A percentile compares a stretch with the other conserved stretches of the same genome.
phyloP scores from a whole-genome alignment of 257 asterid genomes.

The Knoxia roxburghii region DNA sequence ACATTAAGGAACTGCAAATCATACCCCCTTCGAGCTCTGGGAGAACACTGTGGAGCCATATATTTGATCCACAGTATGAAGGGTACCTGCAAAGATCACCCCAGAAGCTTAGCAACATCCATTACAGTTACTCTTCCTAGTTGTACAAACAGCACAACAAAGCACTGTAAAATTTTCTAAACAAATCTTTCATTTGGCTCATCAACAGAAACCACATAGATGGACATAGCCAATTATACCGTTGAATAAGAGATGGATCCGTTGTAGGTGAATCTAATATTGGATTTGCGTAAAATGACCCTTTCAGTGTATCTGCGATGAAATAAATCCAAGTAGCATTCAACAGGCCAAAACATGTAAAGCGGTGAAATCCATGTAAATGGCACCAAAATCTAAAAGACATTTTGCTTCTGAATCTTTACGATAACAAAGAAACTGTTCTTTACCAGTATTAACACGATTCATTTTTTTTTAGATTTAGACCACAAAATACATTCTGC shows the following conservation, averaged over 20 bases:
- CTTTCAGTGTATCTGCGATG: constrained; percentile 68
- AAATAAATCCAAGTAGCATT: constrained; percentile 3
- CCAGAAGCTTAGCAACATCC: constrained; percentile 10
- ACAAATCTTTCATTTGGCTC: constrained; percentile 1
- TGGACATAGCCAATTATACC: constrained; percentile 31
- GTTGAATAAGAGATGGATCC: constrained; percentile 52
- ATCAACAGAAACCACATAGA: not conserved
- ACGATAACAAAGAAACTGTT: not conserved
- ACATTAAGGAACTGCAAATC: not conserved
- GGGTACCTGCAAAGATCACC: constrained; percentile 54
- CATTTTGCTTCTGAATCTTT: not conserved
- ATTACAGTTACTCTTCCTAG: not conserved
- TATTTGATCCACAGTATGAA: constrained; percentile 76
- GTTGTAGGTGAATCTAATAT: constrained; percentile 61
- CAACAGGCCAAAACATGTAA: constrained; percentile 1
- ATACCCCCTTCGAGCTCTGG: constrained; percentile 85
- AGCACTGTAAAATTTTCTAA: not conserved
- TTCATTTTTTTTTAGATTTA: not conserved
- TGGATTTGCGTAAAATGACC: constrained; percentile 91
- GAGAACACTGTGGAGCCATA: constrained; percentile 69
- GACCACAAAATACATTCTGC: not conserved
- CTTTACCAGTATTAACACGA: not conserved
- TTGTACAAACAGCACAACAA: not conserved
- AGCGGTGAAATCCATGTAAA: not conserved
- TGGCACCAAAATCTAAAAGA: not conserved